phyloP scores from a whole-genome alignment of 164 flowering plant genomes.

The Kingdonia uniflora region DNA sequence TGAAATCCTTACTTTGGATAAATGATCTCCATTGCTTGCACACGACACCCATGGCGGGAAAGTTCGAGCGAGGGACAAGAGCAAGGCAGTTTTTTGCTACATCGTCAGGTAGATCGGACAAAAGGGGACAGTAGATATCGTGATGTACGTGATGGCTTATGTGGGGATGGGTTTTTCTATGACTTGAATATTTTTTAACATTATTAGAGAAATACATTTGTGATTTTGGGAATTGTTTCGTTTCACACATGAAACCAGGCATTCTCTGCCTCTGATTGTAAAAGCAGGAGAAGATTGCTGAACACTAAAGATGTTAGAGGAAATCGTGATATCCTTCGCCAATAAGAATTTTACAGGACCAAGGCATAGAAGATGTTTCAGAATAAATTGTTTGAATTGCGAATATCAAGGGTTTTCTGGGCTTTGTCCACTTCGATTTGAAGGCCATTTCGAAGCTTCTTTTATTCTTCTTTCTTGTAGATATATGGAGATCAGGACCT shows the following conservation, averaged over 20 bases:
- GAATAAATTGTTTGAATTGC: slow-evolving; percentile 40
- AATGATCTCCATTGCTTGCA: slow-evolving; percentile 72
- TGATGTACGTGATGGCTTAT: slow-evolving; percentile 12
- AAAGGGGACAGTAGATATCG: slow-evolving; percentile 36
- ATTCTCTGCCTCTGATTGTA: slow-evolving; percentile 18
- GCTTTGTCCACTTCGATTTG: slow-evolving; percentile 41
- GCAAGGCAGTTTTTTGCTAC: slow-evolving; percentile 88
- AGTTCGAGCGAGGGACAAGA: slow-evolving; percentile 68
- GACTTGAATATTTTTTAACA: slow-evolving; percentile 18
- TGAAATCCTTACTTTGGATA: slow-evolving; percentile 70
- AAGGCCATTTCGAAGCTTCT: slow-evolving; percentile 50
- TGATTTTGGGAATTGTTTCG: slow-evolving; percentile 32
- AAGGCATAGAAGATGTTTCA: slow-evolving; percentile 51
- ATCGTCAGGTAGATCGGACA: slow-evolving; percentile 93
- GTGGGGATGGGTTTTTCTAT: slow-evolving; percentile 22
- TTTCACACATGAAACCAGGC: slow-evolving; percentile 40
- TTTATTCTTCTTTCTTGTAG: slow-evolving; percentile 16
- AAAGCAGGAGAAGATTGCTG: slow-evolving; percentile 1
- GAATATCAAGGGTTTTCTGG: slow-evolving; percentile 28
- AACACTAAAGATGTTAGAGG: slow-evolving; percentile 22
- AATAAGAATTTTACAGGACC: slow-evolving; percentile 68
- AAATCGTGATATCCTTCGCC: slow-evolving; percentile 74
- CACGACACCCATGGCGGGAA: slow-evolving; percentile 78
- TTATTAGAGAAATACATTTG: slow-evolving; percentile 38
- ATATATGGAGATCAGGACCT: slow-evolving; percentile 9